phyloP scores from a whole-genome alignment of 768 basidiomycete species.

The Amanita exitialis region DNA sequence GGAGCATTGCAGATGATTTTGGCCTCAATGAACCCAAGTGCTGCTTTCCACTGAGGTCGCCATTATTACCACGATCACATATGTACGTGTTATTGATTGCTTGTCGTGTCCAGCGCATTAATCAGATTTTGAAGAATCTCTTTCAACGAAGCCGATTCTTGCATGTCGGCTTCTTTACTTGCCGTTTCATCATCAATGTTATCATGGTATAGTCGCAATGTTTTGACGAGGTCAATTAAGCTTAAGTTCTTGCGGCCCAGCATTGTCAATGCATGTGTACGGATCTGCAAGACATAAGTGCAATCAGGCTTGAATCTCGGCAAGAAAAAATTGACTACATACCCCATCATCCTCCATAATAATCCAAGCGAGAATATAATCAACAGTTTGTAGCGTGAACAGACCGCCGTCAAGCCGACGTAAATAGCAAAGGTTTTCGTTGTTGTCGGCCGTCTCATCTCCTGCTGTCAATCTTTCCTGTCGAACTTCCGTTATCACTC shows the following conservation, averaged over 20 bases:
- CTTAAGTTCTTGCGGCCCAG: conserved; percentile 64
- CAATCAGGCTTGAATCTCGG: background rate
- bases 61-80: background rate
- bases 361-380: conserved; percentile 93
- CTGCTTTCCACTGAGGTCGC: conserved; percentile 6
- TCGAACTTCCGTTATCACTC: background rate
- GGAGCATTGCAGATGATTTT: conserved; percentile 92
- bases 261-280: conserved; percentile 65
- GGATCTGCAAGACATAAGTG: conserved; percentile 43
- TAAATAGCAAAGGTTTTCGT: conserved; percentile 78
- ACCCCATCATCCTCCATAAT: conserved; percentile 98
- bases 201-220: conserved; percentile 60
- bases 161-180: conserved; percentile 18
- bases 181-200: conserved; percentile 53
- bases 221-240: conserved; percentile 59
- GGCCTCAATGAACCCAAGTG: conserved; percentile 32
- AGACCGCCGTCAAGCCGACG: conserved; percentile 79
- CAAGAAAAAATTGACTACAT: conserved; percentile 25
- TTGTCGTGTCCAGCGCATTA: conserved; percentile 27
- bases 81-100: conserved; percentile 4
- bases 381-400: conserved; percentile 82
- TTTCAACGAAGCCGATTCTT: conserved; percentile 41
- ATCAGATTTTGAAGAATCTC: conserved; percentile 65
- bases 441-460: conserved; percentile 46
- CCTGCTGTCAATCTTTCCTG: conserved; percentile 48